Evolutionary conservation across 2,329 filamentous ascomycete species (phyloP).

Genomic region (Xylariaceae sp.): DNA sequence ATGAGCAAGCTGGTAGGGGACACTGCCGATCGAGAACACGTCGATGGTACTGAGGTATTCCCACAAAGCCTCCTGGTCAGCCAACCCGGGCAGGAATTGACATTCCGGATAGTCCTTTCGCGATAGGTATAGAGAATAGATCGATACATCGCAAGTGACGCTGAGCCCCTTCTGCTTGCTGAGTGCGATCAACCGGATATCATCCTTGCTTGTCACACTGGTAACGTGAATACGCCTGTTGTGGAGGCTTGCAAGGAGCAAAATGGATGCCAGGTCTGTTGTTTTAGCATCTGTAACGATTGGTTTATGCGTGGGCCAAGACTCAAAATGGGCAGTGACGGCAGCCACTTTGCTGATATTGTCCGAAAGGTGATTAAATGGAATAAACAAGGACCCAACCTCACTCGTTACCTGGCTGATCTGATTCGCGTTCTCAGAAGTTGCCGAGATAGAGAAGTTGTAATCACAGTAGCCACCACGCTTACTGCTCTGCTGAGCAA

Average conservation of each 20-base stretch:
- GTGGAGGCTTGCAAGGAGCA: constrained; percentile 73
- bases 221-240: constrained; percentile 75
- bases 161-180: constrained; percentile 78
- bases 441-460: constrained; percentile 74
- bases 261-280: constrained; percentile 75
- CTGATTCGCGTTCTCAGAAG: constrained; percentile 68
- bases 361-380: constrained; percentile 75
- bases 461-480: constrained; percentile 68
- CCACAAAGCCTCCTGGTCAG: constrained; percentile 72
- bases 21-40: constrained; percentile 73
- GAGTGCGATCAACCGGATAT: constrained; percentile 71
- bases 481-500: constrained; percentile 68
- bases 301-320: constrained; percentile 74
- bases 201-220: constrained; percentile 75
- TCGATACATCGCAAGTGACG: constrained; percentile 78
- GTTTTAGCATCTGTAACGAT: constrained; percentile 79
- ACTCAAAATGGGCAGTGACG: constrained; percentile 73
- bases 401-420: constrained; percentile 68
- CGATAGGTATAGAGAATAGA: constrained; percentile 73
- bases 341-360: constrained; percentile 82
- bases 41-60: constrained; percentile 69
- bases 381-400: constrained; percentile 77
- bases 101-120: constrained; percentile 67
- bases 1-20: constrained; percentile 71
- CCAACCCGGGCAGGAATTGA: constrained; percentile 59